phyloP scores from a whole-genome alignment of 345 rosid genomes.

The Microcos paniculata region DNA sequence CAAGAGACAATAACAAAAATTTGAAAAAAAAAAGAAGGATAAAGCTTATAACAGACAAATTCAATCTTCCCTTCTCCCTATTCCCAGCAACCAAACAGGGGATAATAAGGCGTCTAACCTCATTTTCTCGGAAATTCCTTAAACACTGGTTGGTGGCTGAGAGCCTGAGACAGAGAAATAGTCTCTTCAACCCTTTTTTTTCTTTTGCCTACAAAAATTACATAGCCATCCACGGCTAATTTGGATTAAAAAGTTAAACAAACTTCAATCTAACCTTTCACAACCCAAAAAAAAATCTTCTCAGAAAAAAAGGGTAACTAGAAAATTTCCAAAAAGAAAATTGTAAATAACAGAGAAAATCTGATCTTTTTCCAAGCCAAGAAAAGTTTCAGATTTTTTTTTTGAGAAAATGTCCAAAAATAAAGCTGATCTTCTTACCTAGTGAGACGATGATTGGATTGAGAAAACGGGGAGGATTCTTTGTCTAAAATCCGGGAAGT shows the following conservation, averaged over 20 bases:
- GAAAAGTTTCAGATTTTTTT: not conserved
- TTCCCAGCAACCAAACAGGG: conserved; percentile 34
- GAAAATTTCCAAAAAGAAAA: not conserved
- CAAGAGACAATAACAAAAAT: not conserved
- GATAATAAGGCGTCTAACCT: not conserved
- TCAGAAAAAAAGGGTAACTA: not conserved
- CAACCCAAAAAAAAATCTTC: not conserved
- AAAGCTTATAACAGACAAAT: not conserved
- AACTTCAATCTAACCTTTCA: not conserved
- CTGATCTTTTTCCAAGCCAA: not conserved
- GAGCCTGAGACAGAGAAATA: not conserved
- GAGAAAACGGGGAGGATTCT: conserved; percentile 36
- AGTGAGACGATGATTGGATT: conserved; percentile 43
- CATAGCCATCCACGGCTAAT: not conserved
- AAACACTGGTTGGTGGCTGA: not conserved
- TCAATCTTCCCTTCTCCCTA: not conserved
- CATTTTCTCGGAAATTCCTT: conserved; percentile 7
- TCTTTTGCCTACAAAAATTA: not conserved
- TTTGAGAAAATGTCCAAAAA: not conserved
- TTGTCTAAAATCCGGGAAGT: conserved; percentile 42
- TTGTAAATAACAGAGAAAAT: not conserved
- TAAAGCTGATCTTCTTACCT: conserved; percentile 32
- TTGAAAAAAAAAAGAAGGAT: not conserved
- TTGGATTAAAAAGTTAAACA: not conserved
- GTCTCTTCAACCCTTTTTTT: not conserved